These are phyloP conservation scores for Alopecurus myosuroides DNA, from an alignment of 176 grass and related monocot species.

Conservation along the genomic window DNA sequence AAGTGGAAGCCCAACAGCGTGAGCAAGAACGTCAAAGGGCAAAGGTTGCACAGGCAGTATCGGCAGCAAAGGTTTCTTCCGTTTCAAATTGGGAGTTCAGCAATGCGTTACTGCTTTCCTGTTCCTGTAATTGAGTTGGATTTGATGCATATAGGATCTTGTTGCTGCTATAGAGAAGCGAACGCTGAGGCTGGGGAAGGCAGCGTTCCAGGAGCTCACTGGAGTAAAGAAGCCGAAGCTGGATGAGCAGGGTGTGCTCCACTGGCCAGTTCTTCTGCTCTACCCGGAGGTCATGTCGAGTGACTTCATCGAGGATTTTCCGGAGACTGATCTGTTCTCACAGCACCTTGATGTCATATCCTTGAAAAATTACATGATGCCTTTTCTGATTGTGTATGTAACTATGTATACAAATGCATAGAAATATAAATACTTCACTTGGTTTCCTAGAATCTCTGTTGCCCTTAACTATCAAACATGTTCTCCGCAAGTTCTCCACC, in stretches of 20 bases:
- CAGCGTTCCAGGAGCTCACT: constrained; percentile 60
- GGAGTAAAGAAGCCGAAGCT: constrained; percentile 62
- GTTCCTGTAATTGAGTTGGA: background rate
- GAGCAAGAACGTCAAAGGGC: constrained; percentile 52
- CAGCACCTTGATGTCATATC: constrained; percentile 85
- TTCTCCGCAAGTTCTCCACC: constrained; percentile 67
- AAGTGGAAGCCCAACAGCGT: constrained; percentile 43
- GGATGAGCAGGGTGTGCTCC: constrained; percentile 65
- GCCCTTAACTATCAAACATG: constrained; percentile 78
- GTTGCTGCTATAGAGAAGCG: constrained; percentile 64
- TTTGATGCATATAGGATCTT: constrained; percentile 46
- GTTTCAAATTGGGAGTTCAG: background rate
- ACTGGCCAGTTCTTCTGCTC: constrained; percentile 86
- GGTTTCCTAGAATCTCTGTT: background rate
- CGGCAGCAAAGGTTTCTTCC: constrained; percentile 56
- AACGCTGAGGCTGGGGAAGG: constrained; percentile 62
- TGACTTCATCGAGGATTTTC: constrained; percentile 93
- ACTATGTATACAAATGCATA: background rate
- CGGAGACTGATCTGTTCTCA: constrained; percentile 59
- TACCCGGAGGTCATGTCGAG: constrained; percentile 93
- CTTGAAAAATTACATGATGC: constrained; percentile 33
- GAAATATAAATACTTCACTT: background rate
- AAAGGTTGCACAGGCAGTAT: constrained; percentile 48
- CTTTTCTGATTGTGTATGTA: background rate
- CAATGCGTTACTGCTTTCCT: background rate